Percentiles rank a stretch among this genome's conserved stretches.
Conservation (phyloP, 2,329 filamentous ascomycete genomes). For the Mariannaea elegans region DNA sequence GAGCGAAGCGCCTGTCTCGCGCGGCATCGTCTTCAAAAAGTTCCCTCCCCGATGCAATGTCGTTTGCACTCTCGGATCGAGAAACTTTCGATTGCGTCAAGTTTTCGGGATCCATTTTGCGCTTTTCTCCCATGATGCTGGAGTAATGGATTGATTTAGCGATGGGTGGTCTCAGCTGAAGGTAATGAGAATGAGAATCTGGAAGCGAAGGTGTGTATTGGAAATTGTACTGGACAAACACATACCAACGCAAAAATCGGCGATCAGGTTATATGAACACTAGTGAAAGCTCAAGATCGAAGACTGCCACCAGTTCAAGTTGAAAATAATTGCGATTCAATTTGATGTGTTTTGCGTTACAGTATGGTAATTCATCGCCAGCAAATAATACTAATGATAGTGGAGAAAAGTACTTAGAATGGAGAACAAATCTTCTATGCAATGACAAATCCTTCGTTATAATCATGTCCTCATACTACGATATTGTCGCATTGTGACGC, state of each 20-base stretch:
- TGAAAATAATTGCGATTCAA: too few relatives aligned
- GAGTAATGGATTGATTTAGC: too few relatives aligned
- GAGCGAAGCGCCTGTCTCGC: conserved; percentile 46
- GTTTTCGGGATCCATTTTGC: conserved; percentile 26
- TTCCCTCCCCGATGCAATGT: neutral
- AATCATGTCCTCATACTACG: conserved; percentile 43
- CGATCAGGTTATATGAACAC: too few relatives aligned
- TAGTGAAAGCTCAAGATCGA: too few relatives aligned
- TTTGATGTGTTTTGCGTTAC: too few relatives aligned
- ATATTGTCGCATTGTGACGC: conserved; percentile 20
- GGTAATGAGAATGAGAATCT: too few relatives aligned
- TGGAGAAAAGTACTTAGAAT: conserved; percentile 17
- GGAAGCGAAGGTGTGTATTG: neutral
- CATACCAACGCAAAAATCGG: neutral
- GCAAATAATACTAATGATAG: neutral
- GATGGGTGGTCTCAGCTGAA: too few relatives aligned
- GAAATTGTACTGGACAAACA: conserved; percentile 12
- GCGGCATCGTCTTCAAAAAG: conserved; percentile 10
- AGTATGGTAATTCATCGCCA: conserved; percentile 3
- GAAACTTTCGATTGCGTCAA: neutral
- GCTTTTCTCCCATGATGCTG: conserved; percentile 32
- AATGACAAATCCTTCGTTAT: conserved; percentile 40
- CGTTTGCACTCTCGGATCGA: neutral
- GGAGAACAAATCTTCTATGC: conserved; percentile 19
- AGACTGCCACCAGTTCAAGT: too few relatives aligned